Conservation (phyloP, 306 rosid genomes). For the Inga leiocalycina region DNA sequence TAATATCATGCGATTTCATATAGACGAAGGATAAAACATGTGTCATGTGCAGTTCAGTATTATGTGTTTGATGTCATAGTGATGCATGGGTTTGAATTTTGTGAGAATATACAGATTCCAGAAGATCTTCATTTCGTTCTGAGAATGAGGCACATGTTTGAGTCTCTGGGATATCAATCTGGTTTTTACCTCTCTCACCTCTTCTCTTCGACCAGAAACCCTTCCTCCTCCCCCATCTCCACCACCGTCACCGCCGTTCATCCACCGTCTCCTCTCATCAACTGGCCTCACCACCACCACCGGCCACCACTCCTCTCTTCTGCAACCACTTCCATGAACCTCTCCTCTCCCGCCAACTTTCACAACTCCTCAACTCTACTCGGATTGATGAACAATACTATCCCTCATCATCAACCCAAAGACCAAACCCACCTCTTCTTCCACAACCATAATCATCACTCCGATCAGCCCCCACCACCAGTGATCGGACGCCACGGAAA, state of each 20-base stretch:
- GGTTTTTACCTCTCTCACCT: slow-evolving; percentile 94
- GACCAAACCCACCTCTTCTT: slow-evolving; percentile 83
- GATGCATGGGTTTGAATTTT: not conserved
- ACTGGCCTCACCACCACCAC: slow-evolving; percentile 45
- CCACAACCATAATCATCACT: slow-evolving; percentile 48
- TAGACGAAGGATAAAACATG: no score
- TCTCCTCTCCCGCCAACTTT: slow-evolving; percentile 69
- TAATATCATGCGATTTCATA: no score
- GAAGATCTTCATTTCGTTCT: slow-evolving; percentile 97
- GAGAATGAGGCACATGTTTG: slow-evolving; percentile 97
- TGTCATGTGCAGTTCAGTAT: no score
- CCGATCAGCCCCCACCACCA: slow-evolving; percentile 19
- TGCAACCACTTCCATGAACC: slow-evolving; percentile 41
- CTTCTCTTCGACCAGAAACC: slow-evolving; percentile 80
- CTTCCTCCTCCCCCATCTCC: slow-evolving; percentile 52
- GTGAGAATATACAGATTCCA: slow-evolving; percentile 65
- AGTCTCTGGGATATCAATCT: slow-evolving; percentile 90
- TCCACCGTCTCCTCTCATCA: slow-evolving; percentile 72
- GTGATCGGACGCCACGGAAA: slow-evolving; percentile 51
- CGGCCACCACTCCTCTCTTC: slow-evolving; percentile 37
- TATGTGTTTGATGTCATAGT: not conserved
- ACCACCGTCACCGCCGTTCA: slow-evolving; percentile 53
- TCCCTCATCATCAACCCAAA: slow-evolving; percentile 46
- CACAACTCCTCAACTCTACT: not conserved
- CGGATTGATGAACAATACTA: not conserved